Conservation (phyloP, 257 asterid genomes). For the Linderniella brevidens region DNA sequence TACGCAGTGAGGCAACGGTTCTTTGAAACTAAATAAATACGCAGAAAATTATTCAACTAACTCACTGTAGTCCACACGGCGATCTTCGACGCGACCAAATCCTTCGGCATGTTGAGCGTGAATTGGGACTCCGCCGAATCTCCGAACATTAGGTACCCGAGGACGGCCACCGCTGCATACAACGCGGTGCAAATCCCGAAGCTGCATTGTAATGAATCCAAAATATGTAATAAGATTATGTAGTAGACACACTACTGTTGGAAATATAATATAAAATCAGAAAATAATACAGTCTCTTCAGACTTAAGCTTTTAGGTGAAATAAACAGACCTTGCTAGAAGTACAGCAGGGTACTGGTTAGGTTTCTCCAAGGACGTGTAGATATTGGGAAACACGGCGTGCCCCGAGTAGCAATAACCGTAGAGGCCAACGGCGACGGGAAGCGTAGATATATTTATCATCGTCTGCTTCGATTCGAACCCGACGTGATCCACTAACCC, state of each 20-base stretch:
- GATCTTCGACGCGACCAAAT: conserved; percentile 59
- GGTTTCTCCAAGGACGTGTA: conserved; percentile 77
- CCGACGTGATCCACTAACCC: conserved; percentile 72
- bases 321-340: conserved; percentile 38
- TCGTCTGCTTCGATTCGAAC: conserved; percentile 28
- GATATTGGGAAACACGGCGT: conserved; percentile 88
- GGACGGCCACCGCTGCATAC: conserved; percentile 61
- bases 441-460: conserved; percentile 56
- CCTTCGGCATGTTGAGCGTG: conserved; percentile 82
- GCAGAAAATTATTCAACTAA: too few species aligned
- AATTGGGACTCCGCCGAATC: conserved; percentile 71
- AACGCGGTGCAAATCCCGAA: conserved; percentile 57
- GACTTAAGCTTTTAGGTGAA: too few species aligned
- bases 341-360: conserved; percentile 62
- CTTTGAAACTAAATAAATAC: too few species aligned
- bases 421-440: conserved; percentile 94
- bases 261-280: too few species aligned
- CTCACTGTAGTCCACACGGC: conserved; percentile 95
- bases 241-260: neutral
- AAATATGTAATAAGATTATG: neutral
- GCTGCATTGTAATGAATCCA: too few species aligned
- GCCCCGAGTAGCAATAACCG: conserved; percentile 92
- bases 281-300: too few species aligned
- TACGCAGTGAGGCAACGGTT: neutral
- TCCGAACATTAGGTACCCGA: conserved; percentile 83